Percentiles rank a stretch among this genome's conserved stretches.
These are phyloP conservation scores for Chloranthus sessilifolius DNA, from an alignment of 164 flowering plant species.

Conservation along the genomic window DNA sequence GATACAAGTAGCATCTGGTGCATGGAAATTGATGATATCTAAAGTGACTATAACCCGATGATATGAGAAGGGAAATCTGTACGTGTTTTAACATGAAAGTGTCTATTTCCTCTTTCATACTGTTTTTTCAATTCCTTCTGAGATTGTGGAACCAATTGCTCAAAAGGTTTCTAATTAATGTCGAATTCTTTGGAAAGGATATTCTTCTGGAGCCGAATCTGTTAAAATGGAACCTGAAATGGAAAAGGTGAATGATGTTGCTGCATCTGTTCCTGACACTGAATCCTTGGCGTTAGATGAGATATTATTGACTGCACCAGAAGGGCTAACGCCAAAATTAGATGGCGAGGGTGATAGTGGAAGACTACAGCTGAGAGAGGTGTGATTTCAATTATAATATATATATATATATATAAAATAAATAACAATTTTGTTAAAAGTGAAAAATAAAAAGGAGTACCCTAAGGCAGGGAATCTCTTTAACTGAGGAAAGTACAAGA, in stretches of 20 bases:
- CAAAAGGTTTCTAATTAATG: not conserved
- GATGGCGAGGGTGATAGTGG: constrained; percentile 25
- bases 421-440: not conserved
- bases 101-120: too few relatives aligned
- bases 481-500: too few relatives aligned
- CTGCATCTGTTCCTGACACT: constrained; percentile 19
- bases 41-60: too few relatives aligned
- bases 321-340: constrained; percentile 10
- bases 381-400: constrained; percentile 9
- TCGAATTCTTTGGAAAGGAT: constrained; percentile 18
- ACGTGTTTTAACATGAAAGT: too few relatives aligned
- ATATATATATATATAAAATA: not conserved
- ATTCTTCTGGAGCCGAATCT: constrained; percentile 33
- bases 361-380: constrained; percentile 49
- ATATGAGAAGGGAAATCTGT: too few relatives aligned
- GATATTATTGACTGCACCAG: constrained; percentile 53
- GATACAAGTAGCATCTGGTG: too few relatives aligned
- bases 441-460: too few relatives aligned
- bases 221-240: constrained; percentile 30
- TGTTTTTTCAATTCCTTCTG: not conserved
- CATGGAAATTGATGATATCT: too few relatives aligned
- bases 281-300: constrained; percentile 52
- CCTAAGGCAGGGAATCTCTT: too few relatives aligned
- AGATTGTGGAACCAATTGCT: not conserved
- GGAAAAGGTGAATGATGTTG: constrained; percentile 17